Percentiles rank a stretch among this genome's conserved stretches.
phyloP scores from a whole-genome alignment of 1,284 basidiomycete genomes.

The Cystobasidium sp. region DNA sequence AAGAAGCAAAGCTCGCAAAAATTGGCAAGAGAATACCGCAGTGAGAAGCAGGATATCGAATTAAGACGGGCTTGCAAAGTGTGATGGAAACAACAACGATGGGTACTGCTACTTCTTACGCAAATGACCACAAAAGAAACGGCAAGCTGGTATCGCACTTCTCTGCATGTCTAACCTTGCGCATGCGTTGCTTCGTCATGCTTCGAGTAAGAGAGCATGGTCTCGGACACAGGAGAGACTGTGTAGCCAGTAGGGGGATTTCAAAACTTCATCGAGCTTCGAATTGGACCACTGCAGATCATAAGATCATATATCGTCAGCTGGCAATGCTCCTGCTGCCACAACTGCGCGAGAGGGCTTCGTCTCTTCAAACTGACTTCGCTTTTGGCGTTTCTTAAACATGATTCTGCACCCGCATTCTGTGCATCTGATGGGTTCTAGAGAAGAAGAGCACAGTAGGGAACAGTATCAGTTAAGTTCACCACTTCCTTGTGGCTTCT shows the following conservation, averaged over 20 bases:
- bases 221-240: background rate
- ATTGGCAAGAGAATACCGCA: background rate
- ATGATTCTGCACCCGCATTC: conserved; percentile 98
- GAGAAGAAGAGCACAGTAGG: background rate
- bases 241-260: background rate
- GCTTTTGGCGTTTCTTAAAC: conserved; percentile 96
- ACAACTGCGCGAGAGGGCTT: background rate
- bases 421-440: conserved; percentile 90
- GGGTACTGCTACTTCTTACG: too few relatives aligned
- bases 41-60: too few relatives aligned
- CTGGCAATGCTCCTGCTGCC: background rate
- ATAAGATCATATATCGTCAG: background rate
- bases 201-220: background rate
- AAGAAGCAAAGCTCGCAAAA: conserved; percentile 7
- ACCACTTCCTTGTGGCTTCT: too few relatives aligned
- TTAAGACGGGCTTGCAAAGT: too few relatives aligned
- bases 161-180: too few relatives aligned
- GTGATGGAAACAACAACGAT: too few relatives aligned
- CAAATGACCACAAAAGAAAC: too few relatives aligned
- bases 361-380: conserved; percentile 69
- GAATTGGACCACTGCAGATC: conserved; percentile 41
- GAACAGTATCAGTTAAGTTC: background rate
- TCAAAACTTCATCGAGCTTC: conserved; percentile 27
- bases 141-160: too few relatives aligned
- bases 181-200: background rate